Conservation (phyloP, 2,329 filamentous ascomycete genomes). For the Laburnicola sp. region DNA sequence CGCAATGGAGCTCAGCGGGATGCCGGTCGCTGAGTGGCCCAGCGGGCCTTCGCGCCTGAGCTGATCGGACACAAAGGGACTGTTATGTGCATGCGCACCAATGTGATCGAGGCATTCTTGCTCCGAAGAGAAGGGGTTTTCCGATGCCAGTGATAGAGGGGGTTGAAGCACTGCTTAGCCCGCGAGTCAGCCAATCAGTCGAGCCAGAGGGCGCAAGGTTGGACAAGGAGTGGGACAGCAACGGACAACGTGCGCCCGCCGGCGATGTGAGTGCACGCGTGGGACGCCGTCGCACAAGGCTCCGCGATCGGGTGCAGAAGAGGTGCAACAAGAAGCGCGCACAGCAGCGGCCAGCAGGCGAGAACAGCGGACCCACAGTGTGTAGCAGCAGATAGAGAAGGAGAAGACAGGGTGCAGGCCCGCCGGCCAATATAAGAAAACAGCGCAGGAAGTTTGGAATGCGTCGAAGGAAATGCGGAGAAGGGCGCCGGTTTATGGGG, state of each 20-base stretch:
- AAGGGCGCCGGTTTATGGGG: conserved; percentile 39
- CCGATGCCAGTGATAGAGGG: conserved; percentile 47
- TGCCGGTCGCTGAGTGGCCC: conserved; percentile 50
- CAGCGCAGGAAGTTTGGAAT: conserved; percentile 37
- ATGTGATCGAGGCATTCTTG: conserved; percentile 53
- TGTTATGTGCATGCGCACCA: conserved; percentile 51
- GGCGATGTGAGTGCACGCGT: conserved; percentile 33
- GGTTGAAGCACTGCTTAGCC: conserved; percentile 50
- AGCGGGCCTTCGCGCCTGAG: conserved; percentile 56
- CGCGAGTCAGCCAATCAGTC: conserved; percentile 48
- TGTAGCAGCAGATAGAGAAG: conserved; percentile 34
- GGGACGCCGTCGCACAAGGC: conserved; percentile 40
- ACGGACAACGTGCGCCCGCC: conserved; percentile 44
- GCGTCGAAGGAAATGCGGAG: conserved; percentile 44
- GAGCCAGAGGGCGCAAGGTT: conserved; percentile 31
- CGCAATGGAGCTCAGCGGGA: conserved; percentile 53
- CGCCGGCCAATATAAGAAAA: conserved; percentile 35
- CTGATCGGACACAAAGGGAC: conserved; percentile 52
- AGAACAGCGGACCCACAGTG: conserved; percentile 32
- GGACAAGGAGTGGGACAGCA: conserved; percentile 42
- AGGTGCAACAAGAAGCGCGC: conserved; percentile 34
- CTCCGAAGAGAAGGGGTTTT: conserved; percentile 50
- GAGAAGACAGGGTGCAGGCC: conserved; percentile 26
- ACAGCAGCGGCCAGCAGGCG: conserved; percentile 38
- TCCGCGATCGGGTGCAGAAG: conserved; percentile 40